Conservation (phyloP, 257 asterid genomes). For the Nicotiana noctiflora region DNA sequence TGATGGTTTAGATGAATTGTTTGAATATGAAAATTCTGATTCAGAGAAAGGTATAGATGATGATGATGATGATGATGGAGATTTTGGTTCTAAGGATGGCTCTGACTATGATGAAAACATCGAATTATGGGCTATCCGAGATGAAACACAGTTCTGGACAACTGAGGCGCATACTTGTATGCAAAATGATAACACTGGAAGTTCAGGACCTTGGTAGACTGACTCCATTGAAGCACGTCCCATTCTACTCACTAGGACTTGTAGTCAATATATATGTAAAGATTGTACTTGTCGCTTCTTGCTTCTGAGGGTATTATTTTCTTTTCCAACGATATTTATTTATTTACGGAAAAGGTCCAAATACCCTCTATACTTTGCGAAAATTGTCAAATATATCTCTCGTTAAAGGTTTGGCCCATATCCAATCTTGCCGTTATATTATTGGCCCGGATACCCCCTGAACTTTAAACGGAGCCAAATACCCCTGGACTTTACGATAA, state of each 20-base stretch:
- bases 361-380: no score
- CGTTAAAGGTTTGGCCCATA: no score
- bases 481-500: no score
- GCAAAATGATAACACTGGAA: slow-evolving; percentile 16
- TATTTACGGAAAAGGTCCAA: no score
- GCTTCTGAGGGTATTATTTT: neutral
- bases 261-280: neutral
- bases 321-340: neutral
- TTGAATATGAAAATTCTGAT: slow-evolving; percentile 37
- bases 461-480: no score
- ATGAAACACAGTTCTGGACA: slow-evolving; percentile 50
- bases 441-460: no score
- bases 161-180: slow-evolving; percentile 25
- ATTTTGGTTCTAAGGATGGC: slow-evolving; percentile 27
- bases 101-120: slow-evolving; percentile 22
- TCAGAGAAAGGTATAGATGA: slow-evolving; percentile 27
- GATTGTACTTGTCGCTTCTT: neutral
- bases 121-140: slow-evolving; percentile 20
- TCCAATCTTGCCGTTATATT: no score
- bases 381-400: no score
- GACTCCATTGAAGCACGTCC: neutral
- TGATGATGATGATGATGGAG: slow-evolving; percentile 19
- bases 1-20: slow-evolving; percentile 66
- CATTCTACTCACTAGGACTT: neutral
- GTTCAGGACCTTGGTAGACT: slow-evolving; percentile 56